Evolutionary conservation across 179 eudicot genomes (phyloP).

Genomic region (Pouteria campechiana): DNA sequence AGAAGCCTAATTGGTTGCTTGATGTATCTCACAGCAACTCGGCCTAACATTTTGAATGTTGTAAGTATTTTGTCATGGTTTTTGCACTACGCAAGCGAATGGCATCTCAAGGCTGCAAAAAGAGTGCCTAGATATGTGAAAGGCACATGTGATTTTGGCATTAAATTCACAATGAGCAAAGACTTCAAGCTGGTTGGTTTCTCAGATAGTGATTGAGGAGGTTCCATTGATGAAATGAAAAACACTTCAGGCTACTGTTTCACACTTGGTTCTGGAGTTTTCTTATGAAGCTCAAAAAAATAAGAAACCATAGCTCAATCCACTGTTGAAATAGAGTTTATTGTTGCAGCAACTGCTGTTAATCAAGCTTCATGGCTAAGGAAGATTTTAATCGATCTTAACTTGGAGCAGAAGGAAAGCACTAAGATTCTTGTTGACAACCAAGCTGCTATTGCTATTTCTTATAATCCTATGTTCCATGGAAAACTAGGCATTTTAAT

Average conservation of each 20-base stretch:
- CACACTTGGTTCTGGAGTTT: conserved; percentile 2
- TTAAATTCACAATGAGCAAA: neutral
- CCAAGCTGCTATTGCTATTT: too few relatives aligned
- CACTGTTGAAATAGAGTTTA: conserved; percentile 1
- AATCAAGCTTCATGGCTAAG: too few relatives aligned
- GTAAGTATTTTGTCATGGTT: neutral
- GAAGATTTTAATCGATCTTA: too few relatives aligned
- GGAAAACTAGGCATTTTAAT: too few relatives aligned
- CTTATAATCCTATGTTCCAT: too few relatives aligned
- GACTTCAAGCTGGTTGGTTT: neutral
- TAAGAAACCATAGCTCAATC: neutral
- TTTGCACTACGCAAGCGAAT: neutral
- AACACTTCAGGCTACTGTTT: neutral
- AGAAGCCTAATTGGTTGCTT: too few relatives aligned
- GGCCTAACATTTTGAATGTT: too few relatives aligned
- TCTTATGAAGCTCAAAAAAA: neutral
- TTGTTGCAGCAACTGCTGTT: too few relatives aligned
- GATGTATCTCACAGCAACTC: too few relatives aligned
- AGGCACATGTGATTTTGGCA: neutral
- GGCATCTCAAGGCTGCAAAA: neutral
- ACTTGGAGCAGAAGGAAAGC: too few relatives aligned
- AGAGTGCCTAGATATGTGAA: neutral
- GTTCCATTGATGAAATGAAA: conserved; percentile 3
- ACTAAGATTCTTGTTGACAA: too few relatives aligned
- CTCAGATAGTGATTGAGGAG: neutral